Percentiles rank a stretch among this genome's conserved stretches.
phyloP scores from a whole-genome alignment of 331 rosid genomes.

The Pyracantha coccinea region DNA sequence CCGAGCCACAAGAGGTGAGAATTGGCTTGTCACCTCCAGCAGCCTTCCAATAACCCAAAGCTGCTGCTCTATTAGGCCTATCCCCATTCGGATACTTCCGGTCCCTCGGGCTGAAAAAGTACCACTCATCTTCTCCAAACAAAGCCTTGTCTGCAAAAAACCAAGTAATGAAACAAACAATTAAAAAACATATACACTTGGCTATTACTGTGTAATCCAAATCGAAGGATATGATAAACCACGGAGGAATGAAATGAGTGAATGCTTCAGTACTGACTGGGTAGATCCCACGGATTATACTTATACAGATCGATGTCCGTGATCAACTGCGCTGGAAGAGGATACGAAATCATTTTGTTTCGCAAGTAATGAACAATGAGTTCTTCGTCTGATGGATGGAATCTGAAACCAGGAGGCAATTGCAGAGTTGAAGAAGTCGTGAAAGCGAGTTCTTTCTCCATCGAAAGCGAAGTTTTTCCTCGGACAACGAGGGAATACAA shows the following conservation, averaged over 20 bases:
- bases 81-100: constrained; percentile 60
- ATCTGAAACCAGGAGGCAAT: constrained; percentile 70
- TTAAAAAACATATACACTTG: neutral
- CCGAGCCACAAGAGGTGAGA: constrained; percentile 36
- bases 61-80: constrained; percentile 72
- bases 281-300: constrained; percentile 75
- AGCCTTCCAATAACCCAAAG: constrained; percentile 77
- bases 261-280: constrained; percentile 34
- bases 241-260: constrained; percentile 1
- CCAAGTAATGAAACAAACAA: neutral
- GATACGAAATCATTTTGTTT: constrained; percentile 48
- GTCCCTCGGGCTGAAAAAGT: constrained; percentile 67
- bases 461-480: constrained; percentile 9
- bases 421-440: constrained; percentile 9
- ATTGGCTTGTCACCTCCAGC: constrained; percentile 68
- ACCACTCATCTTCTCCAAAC: constrained; percentile 77
- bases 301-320: constrained; percentile 67
- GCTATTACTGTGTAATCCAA: neutral
- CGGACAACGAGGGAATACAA: neutral
- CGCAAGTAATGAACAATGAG: constrained; percentile 70
- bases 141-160: constrained; percentile 51
- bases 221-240: neutral
- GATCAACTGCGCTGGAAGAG: constrained; percentile 56
- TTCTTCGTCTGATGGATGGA: constrained; percentile 73
- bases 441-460: constrained; percentile 30